Evolutionary conservation across 352 stramenopile species (phyloP), one percentile per base, ranked within the genome.

Genomic region (Globisporangium iwayamae): DNA sequence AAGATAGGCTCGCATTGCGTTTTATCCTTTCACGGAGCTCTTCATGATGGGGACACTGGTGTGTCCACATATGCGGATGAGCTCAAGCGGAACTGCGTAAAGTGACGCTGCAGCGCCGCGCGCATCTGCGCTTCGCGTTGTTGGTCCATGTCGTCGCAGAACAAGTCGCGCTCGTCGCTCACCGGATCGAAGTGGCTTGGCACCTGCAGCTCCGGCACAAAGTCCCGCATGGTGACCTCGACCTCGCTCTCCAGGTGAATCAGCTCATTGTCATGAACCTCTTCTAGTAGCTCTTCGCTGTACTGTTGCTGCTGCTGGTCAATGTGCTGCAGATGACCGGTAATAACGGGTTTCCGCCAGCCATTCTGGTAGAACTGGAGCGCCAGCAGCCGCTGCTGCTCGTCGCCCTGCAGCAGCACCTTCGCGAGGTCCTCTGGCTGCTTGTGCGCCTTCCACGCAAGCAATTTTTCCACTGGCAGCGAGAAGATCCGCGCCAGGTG

Each of bases 41-140:
- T 18, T 53, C 28, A 34, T 39, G 34, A 20, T 51, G 20, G 62
- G 10, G 48, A 9, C 16, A 1, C 2, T 30, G 11, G 0, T 5
- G 10, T 14, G 13, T 38, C 13, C 22, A 20, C n/a, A 16, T 56
- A 56, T 20, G 70, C 32, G n/a, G 60, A 32, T 3, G n/a, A 30
- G 18, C 14, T 22, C 2, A 43, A 43, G 39, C 76, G 75, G 54
- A 85, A 89, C 28, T 68, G 67, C n/a, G 67, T 62, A 56, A 91
- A 93, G 46, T 93, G 83, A n/a, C 66, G 72, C 59, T 90, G 73
- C 7, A 93, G 71, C 39, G 78, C 65, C 22, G 69, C 30, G 0
- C 69, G 76, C 36, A 90, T 58, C 14, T 66, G 65, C 2, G 80
- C 70, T 39, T 89, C 76, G 2, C 54, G 66, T 22, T 75, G 61